These are phyloP conservation scores for Kluyveromyces aestuarii DNA, from an alignment of 805 yeast genomes.

Conservation along the genomic window DNA sequence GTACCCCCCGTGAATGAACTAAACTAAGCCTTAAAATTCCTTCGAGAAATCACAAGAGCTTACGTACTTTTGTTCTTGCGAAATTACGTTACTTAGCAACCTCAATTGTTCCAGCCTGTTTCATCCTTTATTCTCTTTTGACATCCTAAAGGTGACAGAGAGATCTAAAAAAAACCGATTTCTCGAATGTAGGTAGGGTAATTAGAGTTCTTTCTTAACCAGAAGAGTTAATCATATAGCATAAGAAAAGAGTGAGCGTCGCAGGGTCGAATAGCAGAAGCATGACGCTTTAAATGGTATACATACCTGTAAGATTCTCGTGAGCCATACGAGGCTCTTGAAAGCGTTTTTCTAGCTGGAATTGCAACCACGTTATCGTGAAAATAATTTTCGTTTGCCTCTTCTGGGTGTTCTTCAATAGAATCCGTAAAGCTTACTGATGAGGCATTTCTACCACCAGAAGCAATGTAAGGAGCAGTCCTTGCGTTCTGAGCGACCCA, in stretches of 20 bases:
- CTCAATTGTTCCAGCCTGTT: not conserved
- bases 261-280: not conserved
- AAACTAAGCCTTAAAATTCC: too few species aligned
- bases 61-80: too few species aligned
- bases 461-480: constrained; percentile 6
- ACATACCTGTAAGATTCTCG: not conserved
- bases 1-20: too few species aligned
- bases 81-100: not conserved
- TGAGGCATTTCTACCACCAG: constrained; percentile 28
- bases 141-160: not conserved
- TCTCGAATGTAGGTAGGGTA: not conserved
- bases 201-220: not conserved
- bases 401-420: constrained; percentile 27
- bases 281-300: not conserved
- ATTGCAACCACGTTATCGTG: not conserved
- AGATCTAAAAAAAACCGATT: too few species aligned
- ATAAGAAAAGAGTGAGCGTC: not conserved
- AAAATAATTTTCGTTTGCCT: constrained; percentile 1
- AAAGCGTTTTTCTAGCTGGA: not conserved
- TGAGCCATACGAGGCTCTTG: not conserved
- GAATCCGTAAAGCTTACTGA: constrained; percentile 36
- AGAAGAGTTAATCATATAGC: not conserved
- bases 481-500: constrained; percentile 39
- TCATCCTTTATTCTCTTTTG: not conserved
- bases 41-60: too few species aligned